Percentiles rank a stretch among this genome's conserved stretches.
These are phyloP conservation scores for Backusella sp. DNA, from an alignment of 192 early-diverging fungal genomes.

Conservation along the genomic window DNA sequence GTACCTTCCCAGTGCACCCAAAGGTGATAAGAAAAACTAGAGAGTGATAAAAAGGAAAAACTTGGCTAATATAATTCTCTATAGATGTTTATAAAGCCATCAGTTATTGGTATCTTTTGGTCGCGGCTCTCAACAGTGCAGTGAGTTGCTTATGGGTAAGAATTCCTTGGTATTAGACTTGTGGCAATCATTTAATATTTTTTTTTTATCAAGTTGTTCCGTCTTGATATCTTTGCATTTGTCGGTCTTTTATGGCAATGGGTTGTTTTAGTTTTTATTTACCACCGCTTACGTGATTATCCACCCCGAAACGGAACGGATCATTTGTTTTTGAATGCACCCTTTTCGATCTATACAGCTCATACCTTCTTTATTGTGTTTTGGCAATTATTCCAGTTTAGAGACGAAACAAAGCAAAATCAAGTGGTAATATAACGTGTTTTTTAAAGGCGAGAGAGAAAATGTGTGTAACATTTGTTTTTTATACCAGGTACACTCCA, in stretches of 20 bases:
- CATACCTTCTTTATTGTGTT: constrained; percentile 20
- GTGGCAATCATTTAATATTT: background rate
- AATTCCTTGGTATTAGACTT: background rate
- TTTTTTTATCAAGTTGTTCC: constrained; percentile 13
- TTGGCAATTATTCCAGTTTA: constrained; percentile 24
- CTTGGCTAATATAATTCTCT: background rate
- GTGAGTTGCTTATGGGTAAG: constrained; percentile 23
- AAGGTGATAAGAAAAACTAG: constrained; percentile 18
- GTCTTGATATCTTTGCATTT: constrained; percentile 22
- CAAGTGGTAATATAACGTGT: background rate
- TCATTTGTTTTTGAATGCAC: constrained; percentile 36
- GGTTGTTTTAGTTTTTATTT: constrained; percentile 24
- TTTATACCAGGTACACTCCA: background rate
- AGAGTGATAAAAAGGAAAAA: background rate
- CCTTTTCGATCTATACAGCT: constrained; percentile 40
- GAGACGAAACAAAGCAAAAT: constrained; percentile 6
- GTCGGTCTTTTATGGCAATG: constrained; percentile 27
- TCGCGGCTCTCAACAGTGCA: constrained; percentile 15
- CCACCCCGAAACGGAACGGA: constrained; percentile 37
- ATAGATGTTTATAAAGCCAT: constrained; percentile 28
- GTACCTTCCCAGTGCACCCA: constrained; percentile 30
- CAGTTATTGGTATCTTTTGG: constrained; percentile 32
- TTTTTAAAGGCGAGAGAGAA: background rate
- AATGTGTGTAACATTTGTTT: background rate
- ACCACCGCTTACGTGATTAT: constrained; percentile 31